Base-by-base conservation (phyloP, 495 filamentous ascomycete species). In the Penicillium turbatum region DNA sequence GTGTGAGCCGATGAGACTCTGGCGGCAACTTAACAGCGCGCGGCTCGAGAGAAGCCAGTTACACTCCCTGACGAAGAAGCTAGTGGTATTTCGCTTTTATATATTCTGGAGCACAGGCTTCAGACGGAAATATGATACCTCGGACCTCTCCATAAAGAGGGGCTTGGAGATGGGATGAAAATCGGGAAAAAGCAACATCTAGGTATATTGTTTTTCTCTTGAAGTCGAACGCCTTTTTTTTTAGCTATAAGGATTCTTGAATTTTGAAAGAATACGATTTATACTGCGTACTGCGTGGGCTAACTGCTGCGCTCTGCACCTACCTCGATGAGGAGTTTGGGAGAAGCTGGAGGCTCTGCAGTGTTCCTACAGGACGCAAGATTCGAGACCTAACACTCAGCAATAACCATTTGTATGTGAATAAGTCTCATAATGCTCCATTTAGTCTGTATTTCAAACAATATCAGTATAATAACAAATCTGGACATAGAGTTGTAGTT, bases 101-200 rank as follows among this genome's bases (percentile, higher is more conserved):
- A 51, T 54, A 39, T 61, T 32, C 41, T 34, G 36, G 36, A 48
- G 38, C 43, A 31, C 35, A 53, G 31, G 51, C 56, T n/a, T 56
- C 56, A 57, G 60, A 46, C 53, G 51, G 39, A 46, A 57, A 54
- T 55, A 50, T 59, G 58, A 61, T 56, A 61, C 60, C 60, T 62
- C 60, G 60, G 55, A 52, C 51, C 37, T 31, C 44, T 15, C 11
- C 45, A 13, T 40, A 35, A 44, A 47, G 51, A 58, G 51, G 55
- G 53, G 42, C 19, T 30, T 40, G 21, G 4, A 26, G 5, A 50
- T 39, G 11, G 24, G 16, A 39, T n/a, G 15, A 41, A 44, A 21
- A 43, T 42, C 27, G 16, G n/a, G 21, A 30, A 55, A 51, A 55
- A 56, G 39, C 24, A 56, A 51, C 43, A 39, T 31, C 7, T 19